Conservation (phyloP, 2,329 filamentous ascomycete species). For the Aspergillus sp. region DNA sequence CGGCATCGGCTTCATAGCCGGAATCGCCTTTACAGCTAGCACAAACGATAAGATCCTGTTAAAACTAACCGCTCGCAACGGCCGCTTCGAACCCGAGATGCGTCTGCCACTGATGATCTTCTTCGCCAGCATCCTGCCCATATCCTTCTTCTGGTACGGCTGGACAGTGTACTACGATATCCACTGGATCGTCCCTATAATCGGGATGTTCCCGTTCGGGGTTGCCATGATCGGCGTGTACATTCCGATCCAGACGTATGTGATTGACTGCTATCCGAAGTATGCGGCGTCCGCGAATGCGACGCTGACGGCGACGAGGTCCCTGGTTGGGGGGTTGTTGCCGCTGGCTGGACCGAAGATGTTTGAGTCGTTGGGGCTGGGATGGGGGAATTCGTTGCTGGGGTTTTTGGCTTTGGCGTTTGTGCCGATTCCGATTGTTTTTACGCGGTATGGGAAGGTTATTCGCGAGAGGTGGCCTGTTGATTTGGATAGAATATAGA, state of each 20-base stretch:
- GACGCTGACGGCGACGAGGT: constrained; percentile 54
- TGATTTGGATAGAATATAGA: too few relatives aligned
- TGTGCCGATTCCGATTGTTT: constrained; percentile 32
- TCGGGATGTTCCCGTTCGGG: constrained; percentile 59
- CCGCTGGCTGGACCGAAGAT: constrained; percentile 60
- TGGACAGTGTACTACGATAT: constrained; percentile 55
- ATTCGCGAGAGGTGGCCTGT: constrained; percentile 6
- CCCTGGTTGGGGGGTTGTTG: constrained; percentile 57
- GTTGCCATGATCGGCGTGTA: constrained; percentile 58
- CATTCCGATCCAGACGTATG: constrained; percentile 59
- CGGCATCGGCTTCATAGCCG: constrained; percentile 44
- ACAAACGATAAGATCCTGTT: constrained; percentile 35
- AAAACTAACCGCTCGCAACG: constrained; percentile 36
- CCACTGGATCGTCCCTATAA: constrained; percentile 62
- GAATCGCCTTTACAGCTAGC: constrained; percentile 37
- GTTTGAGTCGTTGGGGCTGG: constrained; percentile 46
- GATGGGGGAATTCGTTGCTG: constrained; percentile 55
- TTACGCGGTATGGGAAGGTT: constrained; percentile 9
- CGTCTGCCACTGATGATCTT: constrained; percentile 57
- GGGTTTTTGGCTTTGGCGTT: constrained; percentile 55
- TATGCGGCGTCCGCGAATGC: constrained; percentile 52
- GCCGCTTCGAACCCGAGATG: constrained; percentile 47
- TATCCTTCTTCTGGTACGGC: constrained; percentile 60
- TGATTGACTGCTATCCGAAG: constrained; percentile 56
- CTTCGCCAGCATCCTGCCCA: constrained; percentile 54